phyloP scores from a whole-genome alignment of 441 rosid species.

The Gossypium schwendimanii region DNA sequence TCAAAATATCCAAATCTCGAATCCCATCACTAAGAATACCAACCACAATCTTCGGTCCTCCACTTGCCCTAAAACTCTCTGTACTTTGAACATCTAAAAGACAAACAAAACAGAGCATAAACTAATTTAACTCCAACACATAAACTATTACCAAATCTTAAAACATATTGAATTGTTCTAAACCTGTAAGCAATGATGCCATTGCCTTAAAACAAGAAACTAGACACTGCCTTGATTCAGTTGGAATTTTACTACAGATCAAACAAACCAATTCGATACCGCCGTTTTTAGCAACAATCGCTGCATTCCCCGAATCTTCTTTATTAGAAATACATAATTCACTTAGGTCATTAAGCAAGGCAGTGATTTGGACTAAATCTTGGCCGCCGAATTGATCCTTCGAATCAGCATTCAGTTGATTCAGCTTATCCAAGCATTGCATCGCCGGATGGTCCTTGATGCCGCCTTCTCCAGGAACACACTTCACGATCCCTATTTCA shows the following conservation, averaged over 20 bases:
- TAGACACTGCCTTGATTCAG: conserved; percentile 21
- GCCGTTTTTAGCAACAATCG: conserved; percentile 61
- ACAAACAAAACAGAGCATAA: not conserved
- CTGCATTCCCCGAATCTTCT: conserved; percentile 50
- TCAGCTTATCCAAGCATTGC: conserved; percentile 51
- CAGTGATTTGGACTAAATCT: conserved; percentile 39
- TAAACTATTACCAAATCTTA: not conserved
- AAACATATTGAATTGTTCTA: not conserved
- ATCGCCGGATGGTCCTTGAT: conserved; percentile 56
- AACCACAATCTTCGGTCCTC: conserved; percentile 49
- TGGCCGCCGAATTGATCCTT: conserved; percentile 22
- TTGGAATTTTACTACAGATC: conserved; percentile 44
- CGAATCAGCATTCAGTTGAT: conserved; percentile 25
- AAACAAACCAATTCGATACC: conserved; percentile 61
- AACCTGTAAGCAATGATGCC: conserved; percentile 60
- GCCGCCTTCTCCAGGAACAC: conserved; percentile 63
- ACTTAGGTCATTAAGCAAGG: conserved; percentile 36
- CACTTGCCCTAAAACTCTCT: conserved; percentile 46
- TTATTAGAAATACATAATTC: conserved; percentile 30
- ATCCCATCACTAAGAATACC: conserved; percentile 37
- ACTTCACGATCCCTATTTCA: conserved; percentile 58
- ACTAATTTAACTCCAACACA: not conserved
- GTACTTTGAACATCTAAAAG: conserved; percentile 62
- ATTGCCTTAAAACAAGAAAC: conserved; percentile 51
- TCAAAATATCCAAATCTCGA: conserved; percentile 41